Percentiles rank a stretch among this genome's conserved stretches.
phyloP scores from a whole-genome alignment of 495 filamentous ascomycete species.

The Penicillium verhagenii region DNA sequence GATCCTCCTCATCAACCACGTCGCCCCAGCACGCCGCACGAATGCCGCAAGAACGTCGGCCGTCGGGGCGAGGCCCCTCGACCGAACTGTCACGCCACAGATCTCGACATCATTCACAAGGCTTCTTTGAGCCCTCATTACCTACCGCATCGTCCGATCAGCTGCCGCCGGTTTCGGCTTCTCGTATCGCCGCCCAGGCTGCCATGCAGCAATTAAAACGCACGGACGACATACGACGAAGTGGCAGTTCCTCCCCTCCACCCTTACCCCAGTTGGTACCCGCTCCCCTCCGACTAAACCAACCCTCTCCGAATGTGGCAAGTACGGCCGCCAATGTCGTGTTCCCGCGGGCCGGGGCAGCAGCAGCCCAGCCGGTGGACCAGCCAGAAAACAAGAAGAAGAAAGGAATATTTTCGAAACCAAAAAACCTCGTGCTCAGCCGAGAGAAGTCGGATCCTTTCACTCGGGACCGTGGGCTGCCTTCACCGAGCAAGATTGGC shows the following conservation, averaged over 20 bases:
- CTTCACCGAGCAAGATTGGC: slow-evolving; percentile 77
- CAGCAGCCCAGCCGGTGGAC: slow-evolving; percentile 41
- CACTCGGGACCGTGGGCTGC: slow-evolving; percentile 64
- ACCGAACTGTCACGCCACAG: slow-evolving; percentile 43
- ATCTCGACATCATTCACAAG: slow-evolving; percentile 71
- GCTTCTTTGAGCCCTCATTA: slow-evolving; percentile 84
- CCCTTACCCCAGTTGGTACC: slow-evolving; percentile 32
- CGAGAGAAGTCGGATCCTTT: slow-evolving; percentile 59
- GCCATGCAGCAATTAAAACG: slow-evolving; percentile 81
- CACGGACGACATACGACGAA: slow-evolving; percentile 47
- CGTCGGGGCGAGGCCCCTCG: slow-evolving; percentile 41
- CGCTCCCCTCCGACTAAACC: slow-evolving; percentile 25
- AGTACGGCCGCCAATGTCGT: slow-evolving; percentile 82
- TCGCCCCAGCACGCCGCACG: slow-evolving; percentile 28
- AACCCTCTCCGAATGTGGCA: slow-evolving; percentile 58
- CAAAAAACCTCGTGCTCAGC: slow-evolving; percentile 75
- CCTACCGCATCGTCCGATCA: slow-evolving; percentile 62
- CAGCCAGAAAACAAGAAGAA: slow-evolving; percentile 66
- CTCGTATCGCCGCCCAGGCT: slow-evolving; percentile 87
- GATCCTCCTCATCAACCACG: slow-evolving; percentile 32
- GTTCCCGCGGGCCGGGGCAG: slow-evolving; percentile 64
- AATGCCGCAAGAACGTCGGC: slow-evolving; percentile 44
- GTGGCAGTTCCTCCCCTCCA: slow-evolving; percentile 40
- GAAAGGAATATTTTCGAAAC: slow-evolving; percentile 89
- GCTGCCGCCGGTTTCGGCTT: slow-evolving; percentile 62